Evolutionary conservation across 345 rosid genomes (phyloP), one percentile per base, ranked within the genome.

Genomic region (Eucalyptus curtisii): DNA sequence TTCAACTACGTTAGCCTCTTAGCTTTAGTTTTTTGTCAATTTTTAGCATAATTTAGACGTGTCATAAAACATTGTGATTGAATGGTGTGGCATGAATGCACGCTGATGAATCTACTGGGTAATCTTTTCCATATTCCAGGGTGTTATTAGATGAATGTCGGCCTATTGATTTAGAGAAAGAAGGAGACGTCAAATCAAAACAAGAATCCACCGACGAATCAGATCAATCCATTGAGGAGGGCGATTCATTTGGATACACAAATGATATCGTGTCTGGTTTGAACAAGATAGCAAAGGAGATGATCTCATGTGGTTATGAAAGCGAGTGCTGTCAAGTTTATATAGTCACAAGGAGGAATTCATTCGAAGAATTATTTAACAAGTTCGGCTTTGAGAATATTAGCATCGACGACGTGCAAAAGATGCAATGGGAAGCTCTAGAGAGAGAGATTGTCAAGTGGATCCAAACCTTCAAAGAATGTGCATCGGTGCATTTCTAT

Each of bases 351-450:
- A 94, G 99, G 89, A 92, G 95, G 91, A 90, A 93, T 80, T 92
- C 93, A 7, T 92, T 96, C 85, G 96, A 95, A 76, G 94, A 93
- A 30, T 89, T 90, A 27, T 90, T 97, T 89, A 90, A 85, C 90
- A 91, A 90, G 30, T 89, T 92, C 4, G 99, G 98, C 52, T 97
- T 95, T 87, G 95, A 96, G 93, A 95, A 93, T 89, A 89, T 93
- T 49, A 95, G 98, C 91, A 93, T 96, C 13, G 99, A 97, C 33
- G 99, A 97, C 40, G 95, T 96, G 45, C 98, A 93, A 49, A 96
- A 92, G 89, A 94, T 94, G 99, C 91, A 85, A 8, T 96, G 99
- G 99, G 99, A 95, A 48, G 81, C 93, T 2, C 79, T 97, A 49
- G 98, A 96, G 89, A 91, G 95, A 81, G 98, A 95, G 93, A 97